These are phyloP conservation scores for Suhomyces bokatorum DNA, from an alignment of 1,139 yeast species.

Conservation along the genomic window DNA sequence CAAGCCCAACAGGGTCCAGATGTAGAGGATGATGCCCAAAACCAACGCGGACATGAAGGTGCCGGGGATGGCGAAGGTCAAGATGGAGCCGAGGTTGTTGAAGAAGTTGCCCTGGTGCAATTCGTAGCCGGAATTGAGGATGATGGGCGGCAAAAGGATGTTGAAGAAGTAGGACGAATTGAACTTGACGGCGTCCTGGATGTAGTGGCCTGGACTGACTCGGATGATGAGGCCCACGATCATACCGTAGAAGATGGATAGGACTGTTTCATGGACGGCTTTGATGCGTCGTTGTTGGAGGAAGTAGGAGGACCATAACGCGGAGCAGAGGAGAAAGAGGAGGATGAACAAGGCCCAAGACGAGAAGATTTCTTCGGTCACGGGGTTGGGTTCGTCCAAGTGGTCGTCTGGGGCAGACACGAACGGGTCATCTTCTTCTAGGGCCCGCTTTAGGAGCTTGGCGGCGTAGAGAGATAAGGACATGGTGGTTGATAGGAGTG, in stretches of 20 bases:
- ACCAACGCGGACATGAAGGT: slow-evolving; percentile 91
- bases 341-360: slow-evolving; percentile 96
- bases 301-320: slow-evolving; percentile 93
- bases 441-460: slow-evolving; percentile 33
- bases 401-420: slow-evolving; percentile 55
- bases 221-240: slow-evolving; percentile 88
- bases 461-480: slow-evolving; percentile 27
- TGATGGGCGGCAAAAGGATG: slow-evolving; percentile 91
- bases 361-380: slow-evolving; percentile 92
- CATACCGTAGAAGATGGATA: slow-evolving; percentile 96
- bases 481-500: slow-evolving; percentile 5
- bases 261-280: slow-evolving; percentile 94
- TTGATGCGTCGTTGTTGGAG: slow-evolving; percentile 88
- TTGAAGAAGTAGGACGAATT: slow-evolving; percentile 94
- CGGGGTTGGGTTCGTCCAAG: slow-evolving; percentile 72
- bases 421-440: slow-evolving; percentile 47
- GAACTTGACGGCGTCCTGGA: slow-evolving; percentile 95
- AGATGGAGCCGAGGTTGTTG: slow-evolving; percentile 84
- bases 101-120: slow-evolving; percentile 94
- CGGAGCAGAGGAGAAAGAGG: slow-evolving; percentile 75
- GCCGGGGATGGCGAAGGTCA: slow-evolving; percentile 96
- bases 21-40: slow-evolving; percentile 75
- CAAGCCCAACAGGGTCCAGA: slow-evolving; percentile 90
- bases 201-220: slow-evolving; percentile 91
- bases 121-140: slow-evolving; percentile 94